Conservation (phyloP, 1,284 basidiomycete genomes). For the Vanrija sp. region DNA sequence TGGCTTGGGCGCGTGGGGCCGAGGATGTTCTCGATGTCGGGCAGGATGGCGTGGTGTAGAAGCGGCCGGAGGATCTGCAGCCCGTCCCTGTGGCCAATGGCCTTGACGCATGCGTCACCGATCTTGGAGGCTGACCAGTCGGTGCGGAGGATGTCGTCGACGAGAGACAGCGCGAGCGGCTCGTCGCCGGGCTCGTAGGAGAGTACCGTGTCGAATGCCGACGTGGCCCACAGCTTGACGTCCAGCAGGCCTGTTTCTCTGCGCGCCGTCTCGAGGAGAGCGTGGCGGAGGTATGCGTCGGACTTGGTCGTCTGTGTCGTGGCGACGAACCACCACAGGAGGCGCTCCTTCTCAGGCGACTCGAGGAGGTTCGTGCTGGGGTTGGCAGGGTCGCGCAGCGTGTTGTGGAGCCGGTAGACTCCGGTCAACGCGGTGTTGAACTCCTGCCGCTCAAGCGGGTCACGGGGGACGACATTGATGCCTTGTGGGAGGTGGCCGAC, state of each 20-base stretch:
- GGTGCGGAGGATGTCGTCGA: conserved; percentile 40
- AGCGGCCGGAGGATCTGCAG: conserved; percentile 49
- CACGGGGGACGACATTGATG: background rate
- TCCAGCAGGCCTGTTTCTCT: conserved; percentile 10
- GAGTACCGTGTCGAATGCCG: conserved; percentile 21
- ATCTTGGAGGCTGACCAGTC: conserved; percentile 19
- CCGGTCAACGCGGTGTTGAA: conserved; percentile 7
- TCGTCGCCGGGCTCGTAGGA: conserved; percentile 44
- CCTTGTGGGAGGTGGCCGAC: conserved; percentile 5
- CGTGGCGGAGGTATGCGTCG: conserved; percentile 53
- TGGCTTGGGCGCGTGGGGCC: conserved; percentile 39
- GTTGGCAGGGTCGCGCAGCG: background rate
- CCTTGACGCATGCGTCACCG: conserved; percentile 6
- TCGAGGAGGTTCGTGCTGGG: background rate
- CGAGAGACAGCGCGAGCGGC: conserved; percentile 41
- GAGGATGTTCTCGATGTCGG: conserved; percentile 36
- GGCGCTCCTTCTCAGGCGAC: conserved; percentile 5
- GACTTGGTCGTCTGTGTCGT: conserved; percentile 4
- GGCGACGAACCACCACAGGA: conserved; percentile 10
- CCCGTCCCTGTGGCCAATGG: conserved; percentile 34
- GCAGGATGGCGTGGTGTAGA: conserved; percentile 46
- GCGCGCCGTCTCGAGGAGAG: conserved; percentile 55
- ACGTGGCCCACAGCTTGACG: conserved; percentile 12
- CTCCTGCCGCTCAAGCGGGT: background rate
- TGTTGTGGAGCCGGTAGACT: conserved; percentile 16